Conservation (phyloP, 495 filamentous ascomycete genomes). For the Monascus purpureus region DNA sequence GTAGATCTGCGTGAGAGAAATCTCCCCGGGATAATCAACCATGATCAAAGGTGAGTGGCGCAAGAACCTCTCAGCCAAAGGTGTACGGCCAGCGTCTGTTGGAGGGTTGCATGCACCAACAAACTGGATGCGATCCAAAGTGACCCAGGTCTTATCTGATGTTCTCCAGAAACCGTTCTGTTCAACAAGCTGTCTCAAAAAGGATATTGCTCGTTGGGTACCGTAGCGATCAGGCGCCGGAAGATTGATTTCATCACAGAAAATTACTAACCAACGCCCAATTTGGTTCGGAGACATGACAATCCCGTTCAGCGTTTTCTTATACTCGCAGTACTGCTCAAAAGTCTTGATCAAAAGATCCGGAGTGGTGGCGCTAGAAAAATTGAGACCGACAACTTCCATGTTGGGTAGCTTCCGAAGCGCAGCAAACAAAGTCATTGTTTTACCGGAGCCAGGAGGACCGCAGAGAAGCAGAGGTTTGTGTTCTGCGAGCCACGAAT, state of each 20-base stretch:
- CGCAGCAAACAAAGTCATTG: slow-evolving; percentile 97
- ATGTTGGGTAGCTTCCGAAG: slow-evolving; percentile 92
- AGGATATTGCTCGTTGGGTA: slow-evolving; percentile 91
- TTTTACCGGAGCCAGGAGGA: slow-evolving; percentile 96
- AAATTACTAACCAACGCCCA: slow-evolving; percentile 93
- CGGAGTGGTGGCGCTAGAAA: slow-evolving; percentile 95
- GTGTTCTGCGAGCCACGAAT: slow-evolving; percentile 98
- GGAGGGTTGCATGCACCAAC: slow-evolving; percentile 98
- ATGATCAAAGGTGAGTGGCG: slow-evolving; percentile 93
- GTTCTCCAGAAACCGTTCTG: slow-evolving; percentile 99
- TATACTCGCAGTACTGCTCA: slow-evolving; percentile 98
- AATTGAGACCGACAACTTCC: slow-evolving; percentile 98
- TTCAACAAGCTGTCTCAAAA: slow-evolving; percentile 91
- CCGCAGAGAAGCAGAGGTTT: slow-evolving; percentile 93
- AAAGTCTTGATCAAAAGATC: slow-evolving; percentile 98
- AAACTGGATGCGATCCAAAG: slow-evolving; percentile 93
- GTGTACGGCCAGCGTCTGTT: slow-evolving; percentile 93
- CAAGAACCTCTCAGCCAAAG: slow-evolving; percentile 85
- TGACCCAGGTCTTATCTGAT: slow-evolving; percentile 95
- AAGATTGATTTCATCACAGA: slow-evolving; percentile 98
- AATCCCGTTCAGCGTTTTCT: slow-evolving; percentile 92
- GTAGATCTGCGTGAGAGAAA: slow-evolving; percentile 91
- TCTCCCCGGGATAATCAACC: slow-evolving; percentile 96
- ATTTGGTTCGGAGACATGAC: slow-evolving; percentile 93
- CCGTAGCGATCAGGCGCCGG: slow-evolving; percentile 97